Conservation (phyloP, 2,329 filamentous ascomycete genomes). For the Boeremia lycopersici region DNA sequence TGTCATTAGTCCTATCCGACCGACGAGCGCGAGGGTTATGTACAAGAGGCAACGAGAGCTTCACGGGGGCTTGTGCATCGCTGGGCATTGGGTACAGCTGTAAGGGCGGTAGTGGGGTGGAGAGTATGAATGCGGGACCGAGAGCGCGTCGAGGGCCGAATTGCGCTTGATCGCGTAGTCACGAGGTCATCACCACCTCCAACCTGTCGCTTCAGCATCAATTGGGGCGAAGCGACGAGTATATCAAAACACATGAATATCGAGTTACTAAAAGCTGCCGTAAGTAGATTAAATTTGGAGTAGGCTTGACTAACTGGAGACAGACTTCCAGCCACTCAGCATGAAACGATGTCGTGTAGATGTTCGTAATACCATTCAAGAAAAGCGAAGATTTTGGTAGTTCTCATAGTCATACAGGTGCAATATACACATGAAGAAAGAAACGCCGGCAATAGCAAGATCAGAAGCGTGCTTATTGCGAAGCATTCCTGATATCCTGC, state of each 20-base stretch:
- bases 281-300: no score
- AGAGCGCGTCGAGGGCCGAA: conserved; percentile 25
- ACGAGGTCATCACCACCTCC: conserved; percentile 19
- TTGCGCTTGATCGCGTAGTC: conserved; percentile 31
- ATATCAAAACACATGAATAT: no score
- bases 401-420: conserved; percentile 21
- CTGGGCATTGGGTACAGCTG: conserved; percentile 43
- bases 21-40: conserved; percentile 16
- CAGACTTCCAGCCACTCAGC: neutral
- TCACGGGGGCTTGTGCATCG: conserved; percentile 65
- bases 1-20: conserved; percentile 26
- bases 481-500: conserved; percentile 43
- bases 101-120: conserved; percentile 25
- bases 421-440: conserved; percentile 19
- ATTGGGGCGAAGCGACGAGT: no score
- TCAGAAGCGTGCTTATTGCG: conserved; percentile 23
- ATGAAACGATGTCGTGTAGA: neutral
- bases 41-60: conserved; percentile 78
- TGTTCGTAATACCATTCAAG: neutral
- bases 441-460: conserved; percentile 3
- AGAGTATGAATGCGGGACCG: conserved; percentile 21
- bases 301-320: no score
- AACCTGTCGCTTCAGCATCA: neutral
- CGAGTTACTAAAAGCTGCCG: no score
- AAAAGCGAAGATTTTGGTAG: conserved; percentile 22